Evolutionary conservation across 331 rosid species (phyloP).

Genomic region (Cydonia oblonga): DNA sequence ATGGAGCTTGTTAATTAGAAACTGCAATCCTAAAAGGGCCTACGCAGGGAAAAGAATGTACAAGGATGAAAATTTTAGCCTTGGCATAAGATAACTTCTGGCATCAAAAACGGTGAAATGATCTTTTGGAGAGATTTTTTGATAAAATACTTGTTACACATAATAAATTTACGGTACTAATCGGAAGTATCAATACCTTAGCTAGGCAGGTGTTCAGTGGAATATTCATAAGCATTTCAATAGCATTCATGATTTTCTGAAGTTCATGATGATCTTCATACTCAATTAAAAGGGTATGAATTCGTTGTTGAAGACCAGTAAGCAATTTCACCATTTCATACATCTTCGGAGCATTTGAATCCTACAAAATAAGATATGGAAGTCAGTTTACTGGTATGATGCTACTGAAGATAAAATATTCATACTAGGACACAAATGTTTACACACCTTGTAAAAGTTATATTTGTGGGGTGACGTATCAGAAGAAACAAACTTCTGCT

Average conservation of each 20-base stretch:
- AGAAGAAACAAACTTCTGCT: constrained; percentile 32
- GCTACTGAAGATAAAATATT: neutral
- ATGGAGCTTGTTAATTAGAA: constrained; percentile 47
- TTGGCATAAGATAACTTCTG: neutral
- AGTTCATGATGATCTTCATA: constrained; percentile 59
- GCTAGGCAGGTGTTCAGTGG: constrained; percentile 58
- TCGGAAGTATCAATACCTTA: constrained; percentile 39
- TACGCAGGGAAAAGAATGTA: constrained; percentile 14
- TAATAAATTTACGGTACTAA: neutral
- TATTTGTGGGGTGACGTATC: constrained; percentile 34
- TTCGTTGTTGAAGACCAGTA: constrained; percentile 40
- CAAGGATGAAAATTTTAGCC: neutral
- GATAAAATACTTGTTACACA: neutral
- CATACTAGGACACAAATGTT: neutral
- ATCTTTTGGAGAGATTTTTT: no score
- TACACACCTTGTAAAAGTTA: constrained; percentile 74
- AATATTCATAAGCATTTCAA: constrained; percentile 59
- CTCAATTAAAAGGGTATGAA: constrained; percentile 35
- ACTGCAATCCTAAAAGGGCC: constrained; percentile 84
- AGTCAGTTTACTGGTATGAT: constrained; percentile 8
- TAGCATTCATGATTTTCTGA: constrained; percentile 41
- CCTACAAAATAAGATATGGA: constrained; percentile 30
- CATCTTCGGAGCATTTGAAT: constrained; percentile 69
- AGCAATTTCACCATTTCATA: constrained; percentile 59
- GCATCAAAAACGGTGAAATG: neutral